These are phyloP conservation scores for Rhizopus delemar DNA, from an alignment of 371 early-diverging fungal genomes.

Conservation along the genomic window DNA sequence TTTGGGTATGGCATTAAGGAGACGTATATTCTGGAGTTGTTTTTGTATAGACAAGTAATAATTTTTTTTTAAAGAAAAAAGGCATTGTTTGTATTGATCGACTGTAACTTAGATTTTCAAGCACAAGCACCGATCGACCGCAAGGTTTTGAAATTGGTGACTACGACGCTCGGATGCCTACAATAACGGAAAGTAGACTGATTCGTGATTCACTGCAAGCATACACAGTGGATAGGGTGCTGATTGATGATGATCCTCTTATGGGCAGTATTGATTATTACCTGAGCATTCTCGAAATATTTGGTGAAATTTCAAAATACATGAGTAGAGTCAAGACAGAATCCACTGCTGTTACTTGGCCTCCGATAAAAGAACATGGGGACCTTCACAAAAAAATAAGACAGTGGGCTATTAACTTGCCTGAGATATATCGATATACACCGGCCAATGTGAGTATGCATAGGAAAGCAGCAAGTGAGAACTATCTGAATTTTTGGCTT, in stretches of 20 bases:
- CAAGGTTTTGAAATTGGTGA: slow-evolving; percentile 58
- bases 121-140: slow-evolving; percentile 59
- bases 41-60: slow-evolving; percentile 52
- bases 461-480: slow-evolving; percentile 30
- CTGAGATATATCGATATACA: slow-evolving; percentile 32
- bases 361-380: slow-evolving; percentile 50
- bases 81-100: background rate
- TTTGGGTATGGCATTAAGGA: slow-evolving; percentile 53
- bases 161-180: slow-evolving; percentile 53
- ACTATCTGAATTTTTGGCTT: slow-evolving; percentile 42
- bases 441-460: slow-evolving; percentile 19
- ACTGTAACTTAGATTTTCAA: slow-evolving; percentile 29
- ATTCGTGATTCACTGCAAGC: slow-evolving; percentile 34
- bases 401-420: slow-evolving; percentile 32
- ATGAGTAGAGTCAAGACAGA: slow-evolving; percentile 51
- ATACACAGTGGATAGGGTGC: slow-evolving; percentile 27
- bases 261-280: slow-evolving; percentile 33
- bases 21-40: slow-evolving; percentile 65
- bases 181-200: slow-evolving; percentile 48
- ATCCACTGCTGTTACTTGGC: slow-evolving; percentile 39
- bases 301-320: slow-evolving; percentile 54
- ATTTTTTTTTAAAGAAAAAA: background rate
- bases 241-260: slow-evolving; percentile 35
- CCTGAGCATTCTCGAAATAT: slow-evolving; percentile 30
- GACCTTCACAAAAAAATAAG: slow-evolving; percentile 42